A percentile compares a stretch with the other conserved stretches of the same genome.
phyloP scores from a whole-genome alignment of 306 rosid species.

The Styphnolobium japonicum region DNA sequence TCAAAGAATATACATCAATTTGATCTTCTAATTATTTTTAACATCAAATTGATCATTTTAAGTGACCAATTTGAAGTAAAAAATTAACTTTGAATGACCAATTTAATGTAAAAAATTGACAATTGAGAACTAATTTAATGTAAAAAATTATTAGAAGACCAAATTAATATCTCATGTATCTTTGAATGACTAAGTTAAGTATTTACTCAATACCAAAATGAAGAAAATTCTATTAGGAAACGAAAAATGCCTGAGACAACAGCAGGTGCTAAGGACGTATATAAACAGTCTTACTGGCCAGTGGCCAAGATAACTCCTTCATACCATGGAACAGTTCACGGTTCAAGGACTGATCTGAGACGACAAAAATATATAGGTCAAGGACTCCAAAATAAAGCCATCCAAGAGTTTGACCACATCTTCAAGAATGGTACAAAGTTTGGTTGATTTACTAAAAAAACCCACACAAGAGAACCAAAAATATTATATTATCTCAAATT shows the following conservation, averaged over 20 bases:
- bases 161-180: too few species aligned
- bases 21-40: too few species aligned
- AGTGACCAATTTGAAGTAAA: too few species aligned
- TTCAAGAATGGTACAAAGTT: conserved; percentile 7
- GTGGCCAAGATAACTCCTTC: neutral
- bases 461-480: neutral
- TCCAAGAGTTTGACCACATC: conserved; percentile 24
- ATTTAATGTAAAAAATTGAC: too few species aligned
- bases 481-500: neutral
- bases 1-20: too few species aligned
- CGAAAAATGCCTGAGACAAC: neutral
- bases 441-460: neutral
- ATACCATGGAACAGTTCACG: neutral
- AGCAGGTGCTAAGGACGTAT: neutral
- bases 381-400: conserved; percentile 12
- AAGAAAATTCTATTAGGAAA: neutral
- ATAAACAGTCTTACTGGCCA: neutral
- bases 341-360: neutral
- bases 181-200: too few species aligned
- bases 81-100: too few species aligned
- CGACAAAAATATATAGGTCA: conserved; percentile 2
- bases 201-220: too few species aligned
- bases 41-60: too few species aligned
- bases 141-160: too few species aligned
- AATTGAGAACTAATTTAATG: too few species aligned